Conservation (phyloP, 2,329 filamentous ascomycete genomes). For the Ascochyta fabae region DNA sequence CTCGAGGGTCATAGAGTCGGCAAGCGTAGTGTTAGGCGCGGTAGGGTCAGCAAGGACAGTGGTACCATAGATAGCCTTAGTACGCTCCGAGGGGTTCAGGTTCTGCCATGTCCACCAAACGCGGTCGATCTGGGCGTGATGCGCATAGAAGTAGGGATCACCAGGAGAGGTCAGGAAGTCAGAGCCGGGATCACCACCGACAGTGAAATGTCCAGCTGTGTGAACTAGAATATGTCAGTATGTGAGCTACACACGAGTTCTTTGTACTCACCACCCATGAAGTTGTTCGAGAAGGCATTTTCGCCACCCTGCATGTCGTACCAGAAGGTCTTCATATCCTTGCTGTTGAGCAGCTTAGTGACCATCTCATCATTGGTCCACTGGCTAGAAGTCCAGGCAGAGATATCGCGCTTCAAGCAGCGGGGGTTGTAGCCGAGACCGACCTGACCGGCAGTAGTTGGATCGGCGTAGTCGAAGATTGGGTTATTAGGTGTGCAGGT, state of each 20-base stretch:
- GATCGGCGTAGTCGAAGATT: constrained; percentile 38
- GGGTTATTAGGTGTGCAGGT: constrained; percentile 33
- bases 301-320: constrained; percentile 47
- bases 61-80: constrained; percentile 50
- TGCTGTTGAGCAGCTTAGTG: constrained; percentile 32
- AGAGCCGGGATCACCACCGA: constrained; percentile 53
- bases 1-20: constrained; percentile 51
- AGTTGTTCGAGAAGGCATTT: constrained; percentile 37
- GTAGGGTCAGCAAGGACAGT: constrained; percentile 54
- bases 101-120: constrained; percentile 60
- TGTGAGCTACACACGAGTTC: too few relatives aligned
- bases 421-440: constrained; percentile 41
- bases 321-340: constrained; percentile 49
- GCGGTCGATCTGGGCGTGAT: constrained; percentile 54
- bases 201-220: constrained; percentile 54
- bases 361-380: constrained; percentile 41
- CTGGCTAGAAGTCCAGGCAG: constrained; percentile 29
- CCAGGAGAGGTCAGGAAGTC: constrained; percentile 53
- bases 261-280: constrained; percentile 24
- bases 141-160: constrained; percentile 50
- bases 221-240: constrained; percentile 40
- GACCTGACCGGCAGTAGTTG: constrained; percentile 15
- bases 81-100: constrained; percentile 47
- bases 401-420: constrained; percentile 49
- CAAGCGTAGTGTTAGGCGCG: constrained; percentile 54